Percentiles rank a stretch among this genome's conserved stretches.
Conservation (phyloP, 2,329 filamentous ascomycete genomes). For the Exutisphaerella laricina region DNA sequence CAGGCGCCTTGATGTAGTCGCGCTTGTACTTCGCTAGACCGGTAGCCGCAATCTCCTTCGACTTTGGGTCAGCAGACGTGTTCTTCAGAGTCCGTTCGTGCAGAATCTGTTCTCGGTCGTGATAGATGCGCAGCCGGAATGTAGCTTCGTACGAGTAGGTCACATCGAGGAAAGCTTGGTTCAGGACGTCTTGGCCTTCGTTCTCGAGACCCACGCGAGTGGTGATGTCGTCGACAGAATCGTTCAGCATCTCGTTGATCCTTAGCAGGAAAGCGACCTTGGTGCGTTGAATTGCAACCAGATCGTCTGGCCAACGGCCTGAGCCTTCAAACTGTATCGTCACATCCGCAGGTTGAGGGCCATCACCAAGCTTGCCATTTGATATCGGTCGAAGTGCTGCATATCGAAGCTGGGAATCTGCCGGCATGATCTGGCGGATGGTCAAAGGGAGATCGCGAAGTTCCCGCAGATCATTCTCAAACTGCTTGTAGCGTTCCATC, state of each 20-base stretch:
- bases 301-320: slow-evolving; percentile 85
- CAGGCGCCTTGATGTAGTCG: slow-evolving; percentile 64
- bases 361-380: slow-evolving; percentile 39
- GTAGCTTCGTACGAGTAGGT: slow-evolving; percentile 63
- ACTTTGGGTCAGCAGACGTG: slow-evolving; percentile 59
- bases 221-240: slow-evolving; percentile 54
- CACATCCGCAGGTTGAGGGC: slow-evolving; percentile 62
- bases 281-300: slow-evolving; percentile 84
- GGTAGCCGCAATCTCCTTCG: slow-evolving; percentile 62
- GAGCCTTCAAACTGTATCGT: slow-evolving; percentile 91
- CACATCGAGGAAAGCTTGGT: slow-evolving; percentile 78
- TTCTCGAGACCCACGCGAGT: slow-evolving; percentile 79
- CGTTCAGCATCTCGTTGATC: slow-evolving; percentile 66
- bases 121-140: slow-evolving; percentile 82
- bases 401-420: slow-evolving; percentile 68
- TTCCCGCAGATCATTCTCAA: slow-evolving; percentile 71
- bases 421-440: slow-evolving; percentile 70
- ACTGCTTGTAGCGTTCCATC: slow-evolving; percentile 61
- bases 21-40: slow-evolving; percentile 67
- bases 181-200: slow-evolving; percentile 59
- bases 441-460: slow-evolving; percentile 84
- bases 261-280: slow-evolving; percentile 82
- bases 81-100: slow-evolving; percentile 74
- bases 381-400: slow-evolving; percentile 56
- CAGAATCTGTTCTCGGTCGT: slow-evolving; percentile 77